Evolutionary conservation across 1,284 basidiomycete genomes (phyloP).

Genomic region (Apiotrichum gracile): DNA sequence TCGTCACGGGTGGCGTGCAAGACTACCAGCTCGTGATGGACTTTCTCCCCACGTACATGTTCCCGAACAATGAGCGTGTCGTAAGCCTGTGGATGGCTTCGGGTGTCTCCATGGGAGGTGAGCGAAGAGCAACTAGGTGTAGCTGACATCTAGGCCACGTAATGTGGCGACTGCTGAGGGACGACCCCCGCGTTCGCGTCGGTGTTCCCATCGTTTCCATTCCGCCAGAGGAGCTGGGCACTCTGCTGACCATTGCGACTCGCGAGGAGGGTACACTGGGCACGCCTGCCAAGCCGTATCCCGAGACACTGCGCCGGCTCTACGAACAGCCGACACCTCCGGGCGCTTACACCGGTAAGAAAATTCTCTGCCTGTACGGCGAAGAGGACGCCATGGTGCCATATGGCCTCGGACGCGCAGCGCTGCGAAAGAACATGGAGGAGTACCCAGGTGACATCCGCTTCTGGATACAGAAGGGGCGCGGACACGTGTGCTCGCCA

Average conservation of each 20-base stretch:
- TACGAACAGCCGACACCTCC: background rate
- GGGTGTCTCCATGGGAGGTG: conserved; percentile 52
- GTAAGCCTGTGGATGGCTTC: conserved; percentile 62
- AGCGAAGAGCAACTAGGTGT: background rate
- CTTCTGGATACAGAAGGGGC: conserved; percentile 20
- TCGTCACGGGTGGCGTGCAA: conserved; percentile 9
- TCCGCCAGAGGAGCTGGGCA: conserved; percentile 55
- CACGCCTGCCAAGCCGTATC: conserved; percentile 26
- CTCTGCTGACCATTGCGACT: conserved; percentile 51
- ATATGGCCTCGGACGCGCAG: conserved; percentile 20
- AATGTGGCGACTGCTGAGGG: conserved; percentile 13
- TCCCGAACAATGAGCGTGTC: conserved; percentile 61
- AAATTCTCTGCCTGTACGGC: conserved; percentile 62
- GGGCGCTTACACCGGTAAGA: conserved; percentile 57
- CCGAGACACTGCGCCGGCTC: background rate
- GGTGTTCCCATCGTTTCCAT: conserved; percentile 71
- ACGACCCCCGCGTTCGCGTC: conserved; percentile 61
- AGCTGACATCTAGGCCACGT: background rate
- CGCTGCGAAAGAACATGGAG: conserved; percentile 29
- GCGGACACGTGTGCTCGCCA: conserved; percentile 14
- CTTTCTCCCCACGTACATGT: conserved; percentile 69
- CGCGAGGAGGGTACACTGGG: background rate
- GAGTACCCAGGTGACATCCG: conserved; percentile 21
- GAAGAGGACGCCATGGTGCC: conserved; percentile 43
- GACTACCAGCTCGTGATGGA: conserved; percentile 79